Evolutionary conservation across 768 basidiomycete genomes (phyloP).

Genomic region (Psilocybe tampanensis): DNA sequence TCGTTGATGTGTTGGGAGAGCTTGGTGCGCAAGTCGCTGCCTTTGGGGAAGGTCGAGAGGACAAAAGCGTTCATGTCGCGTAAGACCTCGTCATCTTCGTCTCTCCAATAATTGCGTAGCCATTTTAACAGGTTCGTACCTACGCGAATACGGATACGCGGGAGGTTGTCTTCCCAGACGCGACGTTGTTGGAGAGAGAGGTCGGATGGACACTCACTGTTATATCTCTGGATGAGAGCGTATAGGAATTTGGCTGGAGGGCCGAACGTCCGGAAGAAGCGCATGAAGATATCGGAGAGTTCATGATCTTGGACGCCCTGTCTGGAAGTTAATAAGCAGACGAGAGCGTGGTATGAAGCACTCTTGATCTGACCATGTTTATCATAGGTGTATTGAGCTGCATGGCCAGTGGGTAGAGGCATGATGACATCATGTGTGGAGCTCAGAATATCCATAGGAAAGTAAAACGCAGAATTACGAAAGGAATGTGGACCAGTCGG

Average conservation of each 20-base stretch:
- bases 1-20: no score
- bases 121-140: conserved; percentile 6
- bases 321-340: conserved; percentile 47
- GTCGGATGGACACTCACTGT: conserved; percentile 33
- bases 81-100: neutral
- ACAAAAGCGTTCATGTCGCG: neutral
- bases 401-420: neutral
- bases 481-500: neutral
- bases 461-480: neutral
- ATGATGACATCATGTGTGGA: neutral
- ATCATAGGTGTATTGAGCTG: neutral
- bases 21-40: neutral
- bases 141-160: conserved; percentile 7
- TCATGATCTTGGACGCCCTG: conserved; percentile 40
- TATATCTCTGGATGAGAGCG: neutral
- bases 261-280: conserved; percentile 73
- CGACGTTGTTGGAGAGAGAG: conserved; percentile 29
- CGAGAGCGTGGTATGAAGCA: conserved; percentile 40
- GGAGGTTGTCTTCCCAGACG: neutral
- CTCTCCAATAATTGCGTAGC: conserved; percentile 11
- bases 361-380: conserved; percentile 29
- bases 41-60: neutral
- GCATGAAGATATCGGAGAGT: conserved; percentile 59
- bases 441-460: neutral
- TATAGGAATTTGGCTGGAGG: conserved; percentile 35